phyloP scores from a whole-genome alignment of 2,329 filamentous ascomycete species.

The Aphanocladium album region DNA sequence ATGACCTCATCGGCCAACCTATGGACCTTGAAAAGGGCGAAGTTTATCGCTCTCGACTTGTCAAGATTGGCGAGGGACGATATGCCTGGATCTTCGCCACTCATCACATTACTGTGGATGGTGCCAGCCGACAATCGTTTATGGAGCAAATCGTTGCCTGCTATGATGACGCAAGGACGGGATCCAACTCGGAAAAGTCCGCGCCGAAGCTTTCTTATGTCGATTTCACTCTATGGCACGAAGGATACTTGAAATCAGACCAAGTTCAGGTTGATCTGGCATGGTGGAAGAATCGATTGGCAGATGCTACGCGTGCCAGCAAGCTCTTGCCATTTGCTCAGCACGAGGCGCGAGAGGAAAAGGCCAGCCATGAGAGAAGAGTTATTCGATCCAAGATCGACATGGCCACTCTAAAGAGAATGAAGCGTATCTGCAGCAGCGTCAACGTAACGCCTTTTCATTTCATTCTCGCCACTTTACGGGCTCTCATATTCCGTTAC shows the following conservation, averaged over 20 bases:
- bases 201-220: background rate
- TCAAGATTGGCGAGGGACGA: background rate
- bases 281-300: background rate
- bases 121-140: background rate
- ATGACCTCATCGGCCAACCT: background rate
- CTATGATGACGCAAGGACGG: background rate
- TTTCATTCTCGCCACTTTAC: background rate
- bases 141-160: constrained; percentile 1
- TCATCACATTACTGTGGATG: constrained; percentile 3
- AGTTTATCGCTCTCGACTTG: background rate
- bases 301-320: background rate
- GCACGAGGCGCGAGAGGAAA: background rate
- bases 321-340: background rate
- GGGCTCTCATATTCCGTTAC: background rate
- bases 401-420: background rate
- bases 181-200: background rate
- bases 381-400: background rate
- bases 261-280: background rate
- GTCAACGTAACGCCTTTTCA: background rate
- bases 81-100: constrained; percentile 5
- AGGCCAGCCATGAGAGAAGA: background rate
- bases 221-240: constrained; percentile 4
- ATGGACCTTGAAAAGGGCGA: constrained; percentile 7
- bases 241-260: background rate
- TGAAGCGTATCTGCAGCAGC: constrained; percentile 4